phyloP scores from a whole-genome alignment of 306 rosid genomes.

The Begonia peltatifolia region DNA sequence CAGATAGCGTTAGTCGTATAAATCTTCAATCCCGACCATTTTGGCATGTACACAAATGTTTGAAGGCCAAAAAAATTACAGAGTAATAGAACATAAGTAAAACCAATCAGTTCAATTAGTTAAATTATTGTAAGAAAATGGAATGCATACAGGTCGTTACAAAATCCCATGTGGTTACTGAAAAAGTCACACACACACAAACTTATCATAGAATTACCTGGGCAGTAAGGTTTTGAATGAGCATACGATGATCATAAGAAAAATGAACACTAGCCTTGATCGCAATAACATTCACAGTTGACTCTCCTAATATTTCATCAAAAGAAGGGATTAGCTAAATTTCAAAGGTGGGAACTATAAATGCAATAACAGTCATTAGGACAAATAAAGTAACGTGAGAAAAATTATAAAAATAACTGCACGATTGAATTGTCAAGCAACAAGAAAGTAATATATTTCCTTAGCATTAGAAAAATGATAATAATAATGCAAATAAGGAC shows the following conservation, averaged over 20 bases:
- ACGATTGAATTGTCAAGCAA: background rate
- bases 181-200: background rate
- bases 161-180: background rate
- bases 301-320: slow-evolving; percentile 49
- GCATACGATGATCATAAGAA: slow-evolving; percentile 53
- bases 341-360: background rate
- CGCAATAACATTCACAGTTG: slow-evolving; percentile 57
- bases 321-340: slow-evolving; percentile 18
- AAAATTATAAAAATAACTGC: background rate
- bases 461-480: background rate
- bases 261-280: slow-evolving; percentile 80
- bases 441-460: background rate
- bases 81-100: too few relatives aligned
- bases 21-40: too few relatives aligned
- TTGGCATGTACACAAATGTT: background rate
- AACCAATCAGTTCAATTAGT: too few relatives aligned
- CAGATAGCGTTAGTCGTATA: too few relatives aligned
- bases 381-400: background rate
- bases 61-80: too few relatives aligned
- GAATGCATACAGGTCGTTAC: too few relatives aligned
- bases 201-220: slow-evolving; percentile 32
- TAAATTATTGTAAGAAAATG: too few relatives aligned
- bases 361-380: background rate
- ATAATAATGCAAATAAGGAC: slow-evolving; percentile 1
- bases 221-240: slow-evolving; percentile 78